Percentiles rank a stretch among this genome's conserved stretches.
Evolutionary conservation across 2,329 filamentous ascomycete genomes (phyloP).

Genomic region (Cordyceps fumosorosea): DNA sequence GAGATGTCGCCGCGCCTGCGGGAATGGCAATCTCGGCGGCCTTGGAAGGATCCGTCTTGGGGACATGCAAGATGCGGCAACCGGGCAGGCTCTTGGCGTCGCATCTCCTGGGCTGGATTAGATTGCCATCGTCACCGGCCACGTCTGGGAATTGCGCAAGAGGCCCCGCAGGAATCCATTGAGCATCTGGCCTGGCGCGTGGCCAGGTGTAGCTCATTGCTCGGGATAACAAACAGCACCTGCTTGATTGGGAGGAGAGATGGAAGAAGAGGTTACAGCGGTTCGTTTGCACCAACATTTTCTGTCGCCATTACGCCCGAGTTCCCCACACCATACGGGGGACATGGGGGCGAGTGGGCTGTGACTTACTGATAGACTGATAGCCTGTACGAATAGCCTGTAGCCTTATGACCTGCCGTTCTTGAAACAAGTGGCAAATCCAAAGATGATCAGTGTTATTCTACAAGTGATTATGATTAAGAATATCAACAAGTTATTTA

Average conservation of each 20-base stretch:
- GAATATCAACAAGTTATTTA: not conserved
- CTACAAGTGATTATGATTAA: too few relatives aligned
- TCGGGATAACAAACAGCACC: not conserved
- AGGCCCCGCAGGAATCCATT: slow-evolving; percentile 51
- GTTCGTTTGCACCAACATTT: not conserved
- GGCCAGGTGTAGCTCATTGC: slow-evolving; percentile 21
- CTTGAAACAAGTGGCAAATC: not conserved
- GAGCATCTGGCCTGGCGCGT: slow-evolving; percentile 20
- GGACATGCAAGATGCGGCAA: slow-evolving; percentile 54
- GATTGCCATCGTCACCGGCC: slow-evolving; percentile 29
- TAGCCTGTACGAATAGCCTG: not conserved
- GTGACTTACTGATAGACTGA: too few relatives aligned
- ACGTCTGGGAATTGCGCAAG: slow-evolving; percentile 50
- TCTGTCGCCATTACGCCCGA: not conserved
- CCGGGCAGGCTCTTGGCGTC: slow-evolving; percentile 34
- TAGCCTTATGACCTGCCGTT: not conserved
- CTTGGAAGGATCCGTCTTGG: slow-evolving; percentile 31
- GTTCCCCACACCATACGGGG: not conserved
- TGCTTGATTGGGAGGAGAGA: not conserved
- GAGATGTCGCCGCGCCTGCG: slow-evolving; percentile 24
- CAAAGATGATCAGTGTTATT: not conserved
- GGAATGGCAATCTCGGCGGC: slow-evolving; percentile 31
- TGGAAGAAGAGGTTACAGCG: not conserved
- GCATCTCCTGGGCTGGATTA: slow-evolving; percentile 34
- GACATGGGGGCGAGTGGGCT: not conserved